These are phyloP conservation scores for Pterocarpus macrocarpus DNA, from an alignment of 306 rosid species.

Conservation along the genomic window DNA sequence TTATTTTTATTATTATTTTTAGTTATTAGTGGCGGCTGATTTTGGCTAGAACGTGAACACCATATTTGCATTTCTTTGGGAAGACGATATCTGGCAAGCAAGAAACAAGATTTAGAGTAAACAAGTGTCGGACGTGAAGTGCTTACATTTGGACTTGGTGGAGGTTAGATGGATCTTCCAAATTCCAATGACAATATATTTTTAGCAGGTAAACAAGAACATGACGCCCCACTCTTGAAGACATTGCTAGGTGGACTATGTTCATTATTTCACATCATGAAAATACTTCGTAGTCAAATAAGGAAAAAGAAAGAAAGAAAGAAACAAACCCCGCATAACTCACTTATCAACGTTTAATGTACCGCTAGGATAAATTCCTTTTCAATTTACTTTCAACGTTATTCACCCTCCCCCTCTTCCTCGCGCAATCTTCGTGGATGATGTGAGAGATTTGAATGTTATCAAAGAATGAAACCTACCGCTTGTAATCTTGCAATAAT, in stretches of 20 bases:
- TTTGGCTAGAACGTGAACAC: constrained; percentile 42
- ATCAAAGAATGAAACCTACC: no score
- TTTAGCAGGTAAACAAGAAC: not conserved
- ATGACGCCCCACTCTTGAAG: not conserved
- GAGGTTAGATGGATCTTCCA: not conserved
- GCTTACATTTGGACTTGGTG: not conserved
- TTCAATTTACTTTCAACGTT: no score
- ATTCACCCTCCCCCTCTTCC: not conserved
- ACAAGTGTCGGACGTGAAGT: not conserved
- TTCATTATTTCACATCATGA: not conserved
- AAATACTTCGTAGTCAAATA: no score
- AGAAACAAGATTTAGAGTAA: not conserved
- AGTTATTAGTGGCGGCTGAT: constrained; percentile 4
- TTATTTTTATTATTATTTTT: not conserved
- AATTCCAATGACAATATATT: constrained; percentile 10
- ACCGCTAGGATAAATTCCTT: no score
- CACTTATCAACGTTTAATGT: not conserved
- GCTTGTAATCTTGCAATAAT: not conserved
- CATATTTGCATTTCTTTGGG: constrained; percentile 7
- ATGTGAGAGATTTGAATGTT: no score
- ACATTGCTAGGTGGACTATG: constrained; percentile 8
- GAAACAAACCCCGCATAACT: not conserved
- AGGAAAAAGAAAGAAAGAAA: no score
- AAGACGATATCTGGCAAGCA: not conserved
- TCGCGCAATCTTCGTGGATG: no score